A percentile compares a stretch with the other conserved stretches of the same genome.
phyloP scores from a whole-genome alignment of 2,329 filamentous ascomycete genomes.

The Didymella exigua region DNA sequence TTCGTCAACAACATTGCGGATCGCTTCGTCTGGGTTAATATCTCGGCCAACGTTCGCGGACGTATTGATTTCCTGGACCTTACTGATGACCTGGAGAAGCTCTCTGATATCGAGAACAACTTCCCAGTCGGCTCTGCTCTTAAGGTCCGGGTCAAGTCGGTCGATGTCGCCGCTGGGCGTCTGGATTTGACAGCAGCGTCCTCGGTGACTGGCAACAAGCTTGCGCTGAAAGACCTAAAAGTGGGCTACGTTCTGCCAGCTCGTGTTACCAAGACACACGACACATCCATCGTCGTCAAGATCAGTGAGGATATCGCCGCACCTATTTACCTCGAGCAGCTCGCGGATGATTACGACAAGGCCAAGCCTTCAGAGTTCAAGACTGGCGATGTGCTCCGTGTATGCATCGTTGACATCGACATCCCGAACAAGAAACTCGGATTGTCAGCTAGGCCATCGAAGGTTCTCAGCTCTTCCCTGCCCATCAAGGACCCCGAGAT shows the following conservation, averaged over 20 bases:
- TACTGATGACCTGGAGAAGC: conserved; percentile 80
- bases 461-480: conserved; percentile 83
- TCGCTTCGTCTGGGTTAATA: conserved; percentile 84
- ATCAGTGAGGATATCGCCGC: conserved; percentile 81
- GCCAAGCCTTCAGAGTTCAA: conserved; percentile 75
- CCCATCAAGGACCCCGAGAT: conserved; percentile 83
- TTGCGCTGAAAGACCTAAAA: conserved; percentile 74
- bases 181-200: conserved; percentile 83
- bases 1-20: conserved; percentile 90
- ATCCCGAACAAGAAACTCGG: conserved; percentile 80
- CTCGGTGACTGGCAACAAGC: conserved; percentile 59
- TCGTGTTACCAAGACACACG: conserved; percentile 82
- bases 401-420: conserved; percentile 84
- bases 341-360: conserved; percentile 84
- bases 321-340: conserved; percentile 79
- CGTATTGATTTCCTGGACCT: conserved; percentile 82
- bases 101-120: conserved; percentile 75
- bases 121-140: conserved; percentile 92
- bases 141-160: conserved; percentile 74
- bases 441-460: conserved; percentile 83
- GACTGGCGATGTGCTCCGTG: conserved; percentile 85
- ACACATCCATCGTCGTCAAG: conserved; percentile 83
- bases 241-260: conserved; percentile 82
- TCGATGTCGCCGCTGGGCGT: conserved; percentile 74
- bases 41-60: conserved; percentile 86